phyloP scores from a whole-genome alignment of 2,329 filamentous ascomycete genomes.

The Boeremia lycopersici region DNA sequence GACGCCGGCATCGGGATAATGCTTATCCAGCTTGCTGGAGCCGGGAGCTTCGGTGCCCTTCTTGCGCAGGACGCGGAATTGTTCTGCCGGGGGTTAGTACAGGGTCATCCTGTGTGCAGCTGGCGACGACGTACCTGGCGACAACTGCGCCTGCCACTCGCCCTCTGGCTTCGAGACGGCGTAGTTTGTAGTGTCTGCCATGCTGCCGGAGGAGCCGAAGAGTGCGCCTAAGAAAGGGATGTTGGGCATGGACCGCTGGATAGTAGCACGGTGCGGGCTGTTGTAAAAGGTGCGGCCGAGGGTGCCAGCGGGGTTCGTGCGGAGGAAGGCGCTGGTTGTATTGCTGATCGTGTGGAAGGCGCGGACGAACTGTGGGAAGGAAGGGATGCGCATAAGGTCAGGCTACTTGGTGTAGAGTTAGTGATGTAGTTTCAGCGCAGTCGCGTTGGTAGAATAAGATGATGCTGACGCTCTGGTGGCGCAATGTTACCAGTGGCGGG shows the following conservation, averaged over 20 bases:
- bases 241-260: constrained; percentile 67
- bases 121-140: constrained; percentile 59
- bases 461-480: constrained; percentile 32
- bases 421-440: not conserved
- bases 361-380: constrained; percentile 55
- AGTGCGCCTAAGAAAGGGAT: constrained; percentile 80
- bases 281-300: constrained; percentile 40
- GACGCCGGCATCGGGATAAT: constrained; percentile 74
- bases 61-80: constrained; percentile 90
- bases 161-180: constrained; percentile 80
- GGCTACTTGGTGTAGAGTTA: constrained; percentile 5
- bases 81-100: constrained; percentile 63
- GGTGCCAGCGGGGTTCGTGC: constrained; percentile 45
- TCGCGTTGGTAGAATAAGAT: not conserved
- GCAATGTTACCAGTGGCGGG: constrained; percentile 32
- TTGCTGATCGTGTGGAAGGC: constrained; percentile 56
- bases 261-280: constrained; percentile 33
- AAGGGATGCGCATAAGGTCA: constrained; percentile 56
- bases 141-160: constrained; percentile 89
- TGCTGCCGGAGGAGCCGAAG: constrained; percentile 65
- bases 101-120: too few species aligned
- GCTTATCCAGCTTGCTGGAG: constrained; percentile 85
- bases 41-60: constrained; percentile 88
- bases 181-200: constrained; percentile 66
- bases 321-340: constrained; percentile 45